Conservation (phyloP, 1,139 yeast species). For the Maudiozyma humilis region DNA sequence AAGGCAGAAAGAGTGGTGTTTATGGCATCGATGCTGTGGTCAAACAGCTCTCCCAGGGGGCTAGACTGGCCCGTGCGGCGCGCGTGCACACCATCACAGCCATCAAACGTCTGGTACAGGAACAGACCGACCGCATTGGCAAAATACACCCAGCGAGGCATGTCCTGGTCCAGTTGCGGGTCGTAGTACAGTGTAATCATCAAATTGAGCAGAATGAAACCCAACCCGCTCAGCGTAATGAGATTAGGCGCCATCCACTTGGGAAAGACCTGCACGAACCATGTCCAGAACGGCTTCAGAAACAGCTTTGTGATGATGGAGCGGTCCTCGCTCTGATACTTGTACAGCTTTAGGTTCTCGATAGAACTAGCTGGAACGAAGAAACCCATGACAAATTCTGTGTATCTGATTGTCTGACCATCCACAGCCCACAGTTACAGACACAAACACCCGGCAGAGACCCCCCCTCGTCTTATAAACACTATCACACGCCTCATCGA, state of each 20-base stretch:
- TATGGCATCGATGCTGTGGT: conserved; percentile 85
- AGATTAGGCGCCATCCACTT: conserved; percentile 80
- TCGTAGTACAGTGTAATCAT: conserved; percentile 61
- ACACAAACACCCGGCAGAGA: too few relatives aligned
- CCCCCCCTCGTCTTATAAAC: too few relatives aligned
- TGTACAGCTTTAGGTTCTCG: conserved; percentile 57
- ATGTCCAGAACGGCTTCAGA: conserved; percentile 64
- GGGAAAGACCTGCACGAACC: conserved; percentile 69
- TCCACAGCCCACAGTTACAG: too few relatives aligned
- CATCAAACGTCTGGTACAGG: conserved; percentile 91
- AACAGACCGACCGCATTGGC: conserved; percentile 77
- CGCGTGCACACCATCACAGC: conserved; percentile 93
- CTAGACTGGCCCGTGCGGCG: conserved; percentile 88
- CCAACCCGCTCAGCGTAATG: conserved; percentile 71
- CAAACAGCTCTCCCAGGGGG: conserved; percentile 89
- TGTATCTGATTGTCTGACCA: not conserved
- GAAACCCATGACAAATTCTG: conserved; percentile 70
- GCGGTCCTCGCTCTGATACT: conserved; percentile 70
- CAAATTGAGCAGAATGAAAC: conserved; percentile 59
- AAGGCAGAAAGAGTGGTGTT: conserved; percentile 75
- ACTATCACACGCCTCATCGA: too few relatives aligned
- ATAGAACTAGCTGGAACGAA: conserved; percentile 57
- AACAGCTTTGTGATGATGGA: conserved; percentile 67
- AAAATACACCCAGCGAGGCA: conserved; percentile 73
- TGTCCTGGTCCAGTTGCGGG: conserved; percentile 49